Evolutionary conservation across 345 rosid species (phyloP).

Genomic region (Ceriops zippeliana): DNA sequence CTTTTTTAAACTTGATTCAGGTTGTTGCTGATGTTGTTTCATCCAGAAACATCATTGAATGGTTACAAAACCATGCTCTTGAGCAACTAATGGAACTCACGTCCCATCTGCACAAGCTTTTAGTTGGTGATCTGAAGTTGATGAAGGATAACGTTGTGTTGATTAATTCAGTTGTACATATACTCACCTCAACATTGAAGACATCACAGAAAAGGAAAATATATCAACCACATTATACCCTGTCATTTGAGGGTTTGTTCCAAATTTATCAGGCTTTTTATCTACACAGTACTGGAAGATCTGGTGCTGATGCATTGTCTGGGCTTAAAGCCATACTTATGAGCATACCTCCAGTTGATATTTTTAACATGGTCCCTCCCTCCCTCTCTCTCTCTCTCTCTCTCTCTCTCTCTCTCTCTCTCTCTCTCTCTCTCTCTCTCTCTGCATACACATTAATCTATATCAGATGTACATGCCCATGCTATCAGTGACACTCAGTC

Average conservation of each 20-base stretch:
- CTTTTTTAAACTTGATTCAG: constrained; percentile 36
- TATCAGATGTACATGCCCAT: not conserved
- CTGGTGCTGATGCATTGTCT: constrained; percentile 40
- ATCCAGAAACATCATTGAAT: constrained; percentile 50
- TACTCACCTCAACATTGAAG: constrained; percentile 49
- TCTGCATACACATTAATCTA: not conserved
- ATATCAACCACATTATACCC: constrained; percentile 70
- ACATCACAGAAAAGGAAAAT: constrained; percentile 69
- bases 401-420: no score
- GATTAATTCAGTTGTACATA: constrained; percentile 44
- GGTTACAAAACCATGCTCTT: constrained; percentile 71
- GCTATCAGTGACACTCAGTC: not conserved
- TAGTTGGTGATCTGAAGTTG: constrained; percentile 44
- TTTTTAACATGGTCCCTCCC: constrained; percentile 51
- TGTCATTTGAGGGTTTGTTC: constrained; percentile 58
- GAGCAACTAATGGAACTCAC: constrained; percentile 73
- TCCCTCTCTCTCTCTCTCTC: not conserved
- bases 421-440: constrained; percentile 4
- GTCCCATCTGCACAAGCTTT: constrained; percentile 54
- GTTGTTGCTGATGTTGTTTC: constrained; percentile 44
- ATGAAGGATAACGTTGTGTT: constrained; percentile 36
- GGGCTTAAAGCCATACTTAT: constrained; percentile 63
- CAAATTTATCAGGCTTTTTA: constrained; percentile 50
- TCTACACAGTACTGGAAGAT: constrained; percentile 26
- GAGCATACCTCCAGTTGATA: constrained; percentile 63